phyloP scores from a whole-genome alignment of 257 asterid species.

The Petrea volubilis region DNA sequence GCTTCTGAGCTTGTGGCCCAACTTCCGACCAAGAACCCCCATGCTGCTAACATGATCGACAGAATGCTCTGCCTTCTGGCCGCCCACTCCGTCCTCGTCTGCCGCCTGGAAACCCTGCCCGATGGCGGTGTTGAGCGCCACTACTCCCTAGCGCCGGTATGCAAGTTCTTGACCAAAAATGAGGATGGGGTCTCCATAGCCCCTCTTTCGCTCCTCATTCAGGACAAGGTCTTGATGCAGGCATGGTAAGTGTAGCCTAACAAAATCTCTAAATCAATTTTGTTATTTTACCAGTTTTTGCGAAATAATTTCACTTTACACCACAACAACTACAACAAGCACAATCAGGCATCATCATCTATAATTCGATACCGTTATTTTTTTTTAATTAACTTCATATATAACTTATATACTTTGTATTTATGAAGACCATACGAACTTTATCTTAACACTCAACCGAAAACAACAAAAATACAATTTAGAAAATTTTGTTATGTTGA shows the following conservation, averaged over 20 bases:
- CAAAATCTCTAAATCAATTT: too few relatives aligned
- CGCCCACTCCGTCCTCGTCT: slow-evolving; percentile 25
- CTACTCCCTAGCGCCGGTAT: slow-evolving; percentile 48
- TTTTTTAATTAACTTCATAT: too few relatives aligned
- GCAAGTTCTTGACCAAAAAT: slow-evolving; percentile 49
- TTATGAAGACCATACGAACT: too few relatives aligned
- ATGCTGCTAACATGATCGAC: slow-evolving; percentile 37
- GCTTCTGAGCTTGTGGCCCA: slow-evolving; percentile 37
- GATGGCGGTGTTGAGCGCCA: slow-evolving; percentile 36
- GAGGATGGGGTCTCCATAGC: slow-evolving; percentile 56
- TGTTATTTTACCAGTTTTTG: too few relatives aligned
- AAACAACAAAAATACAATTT: too few relatives aligned
- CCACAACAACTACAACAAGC: too few relatives aligned
- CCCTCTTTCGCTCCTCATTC: slow-evolving; percentile 40
- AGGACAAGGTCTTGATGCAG: slow-evolving; percentile 57
- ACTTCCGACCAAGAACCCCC: slow-evolving; percentile 24
- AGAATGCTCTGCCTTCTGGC: slow-evolving; percentile 42
- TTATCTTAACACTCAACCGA: too few relatives aligned
- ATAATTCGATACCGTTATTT: too few relatives aligned
- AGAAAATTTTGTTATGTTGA: too few relatives aligned
- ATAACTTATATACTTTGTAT: too few relatives aligned
- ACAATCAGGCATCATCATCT: too few relatives aligned
- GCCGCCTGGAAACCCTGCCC: background rate
- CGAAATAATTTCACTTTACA: too few relatives aligned
- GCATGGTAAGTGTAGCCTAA: slow-evolving; percentile 51